These are phyloP conservation scores for Leucosporidium creatinivorum DNA, from an alignment of 768 basidiomycete species.

Conservation along the genomic window DNA sequence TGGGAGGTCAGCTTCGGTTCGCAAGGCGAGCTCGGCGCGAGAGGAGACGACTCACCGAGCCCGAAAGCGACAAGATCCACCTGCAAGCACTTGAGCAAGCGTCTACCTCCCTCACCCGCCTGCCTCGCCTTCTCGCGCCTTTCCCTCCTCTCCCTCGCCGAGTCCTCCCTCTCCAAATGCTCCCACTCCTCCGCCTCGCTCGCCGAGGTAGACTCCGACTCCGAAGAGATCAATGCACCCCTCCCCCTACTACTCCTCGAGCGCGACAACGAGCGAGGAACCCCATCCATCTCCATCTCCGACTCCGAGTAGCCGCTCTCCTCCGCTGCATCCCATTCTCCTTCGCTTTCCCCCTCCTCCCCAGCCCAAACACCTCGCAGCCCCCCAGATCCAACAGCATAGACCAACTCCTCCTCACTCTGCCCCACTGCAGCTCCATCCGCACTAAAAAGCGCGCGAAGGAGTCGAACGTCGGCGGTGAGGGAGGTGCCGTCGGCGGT, in stretches of 20 bases:
- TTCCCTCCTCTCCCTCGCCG: not conserved
- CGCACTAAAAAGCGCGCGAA: constrained; percentile 55
- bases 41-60: constrained; percentile 45
- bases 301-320: not conserved
- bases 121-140: constrained; percentile 43
- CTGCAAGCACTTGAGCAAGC: constrained; percentile 58
- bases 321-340: not conserved
- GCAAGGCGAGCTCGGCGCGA: constrained; percentile 11
- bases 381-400: not conserved
- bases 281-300: not conserved
- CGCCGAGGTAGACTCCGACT: not conserved
- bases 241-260: not conserved
- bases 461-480: constrained; percentile 60
- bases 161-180: not conserved
- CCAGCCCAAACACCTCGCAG: constrained; percentile 3
- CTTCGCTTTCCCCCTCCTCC: not conserved
- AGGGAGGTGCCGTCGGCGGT: constrained; percentile 69
- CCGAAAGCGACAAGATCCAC: constrained; percentile 67
- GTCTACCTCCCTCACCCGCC: constrained; percentile 15
- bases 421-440: no score
- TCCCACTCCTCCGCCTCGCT: not conserved
- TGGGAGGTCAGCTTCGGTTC: not conserved
- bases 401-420: constrained; percentile 1
- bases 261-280: not conserved
- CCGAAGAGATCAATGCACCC: no score